Percentiles rank a stretch among this genome's conserved stretches.
Evolutionary conservation across 352 stramenopile genomes (phyloP).

Genomic region (Albugo candida): DNA sequence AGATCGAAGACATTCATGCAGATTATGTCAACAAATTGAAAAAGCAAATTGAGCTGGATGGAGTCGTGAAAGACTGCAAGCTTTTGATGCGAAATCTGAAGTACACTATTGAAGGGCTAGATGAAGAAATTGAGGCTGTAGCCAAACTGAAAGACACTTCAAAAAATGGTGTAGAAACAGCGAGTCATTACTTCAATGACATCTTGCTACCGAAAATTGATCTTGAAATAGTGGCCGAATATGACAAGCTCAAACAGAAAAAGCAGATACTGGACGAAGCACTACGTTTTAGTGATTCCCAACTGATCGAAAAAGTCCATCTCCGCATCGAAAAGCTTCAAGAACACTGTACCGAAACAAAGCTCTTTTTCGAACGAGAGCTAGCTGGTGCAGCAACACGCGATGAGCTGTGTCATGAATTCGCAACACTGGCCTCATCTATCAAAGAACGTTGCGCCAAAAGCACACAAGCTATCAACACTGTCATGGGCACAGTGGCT

Average conservation of each 20-base stretch:
- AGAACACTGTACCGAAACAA: slow-evolving; percentile 49
- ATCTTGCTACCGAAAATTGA: slow-evolving; percentile 58
- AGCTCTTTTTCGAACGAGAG: slow-evolving; percentile 51
- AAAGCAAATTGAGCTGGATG: slow-evolving; percentile 46
- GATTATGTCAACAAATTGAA: slow-evolving; percentile 31
- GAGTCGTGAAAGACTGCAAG: slow-evolving; percentile 75
- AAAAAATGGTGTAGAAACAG: slow-evolving; percentile 37
- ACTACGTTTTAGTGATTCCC: slow-evolving; percentile 30
- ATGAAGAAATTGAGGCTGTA: slow-evolving; percentile 64
- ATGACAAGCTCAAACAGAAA: slow-evolving; percentile 70
- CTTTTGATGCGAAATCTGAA: slow-evolving; percentile 72
- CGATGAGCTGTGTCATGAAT: slow-evolving; percentile 54
- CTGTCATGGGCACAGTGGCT: slow-evolving; percentile 42
- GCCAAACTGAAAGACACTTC: slow-evolving; percentile 54
- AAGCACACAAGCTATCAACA: slow-evolving; percentile 65
- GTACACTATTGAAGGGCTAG: slow-evolving; percentile 78
- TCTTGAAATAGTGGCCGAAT: slow-evolving; percentile 39
- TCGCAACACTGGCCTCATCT: slow-evolving; percentile 41
- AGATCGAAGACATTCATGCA: slow-evolving; percentile 42
- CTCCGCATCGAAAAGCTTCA: slow-evolving; percentile 44
- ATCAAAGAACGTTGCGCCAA: slow-evolving; percentile 58
- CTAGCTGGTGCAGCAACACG: slow-evolving; percentile 54
- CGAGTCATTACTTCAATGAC: slow-evolving; percentile 46
- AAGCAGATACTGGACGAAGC: slow-evolving; percentile 40
- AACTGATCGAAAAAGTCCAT: slow-evolving; percentile 54